Evolutionary conservation across 2,329 filamentous ascomycete species (phyloP).

Genomic region (Purpureocillium lavendulum): DNA sequence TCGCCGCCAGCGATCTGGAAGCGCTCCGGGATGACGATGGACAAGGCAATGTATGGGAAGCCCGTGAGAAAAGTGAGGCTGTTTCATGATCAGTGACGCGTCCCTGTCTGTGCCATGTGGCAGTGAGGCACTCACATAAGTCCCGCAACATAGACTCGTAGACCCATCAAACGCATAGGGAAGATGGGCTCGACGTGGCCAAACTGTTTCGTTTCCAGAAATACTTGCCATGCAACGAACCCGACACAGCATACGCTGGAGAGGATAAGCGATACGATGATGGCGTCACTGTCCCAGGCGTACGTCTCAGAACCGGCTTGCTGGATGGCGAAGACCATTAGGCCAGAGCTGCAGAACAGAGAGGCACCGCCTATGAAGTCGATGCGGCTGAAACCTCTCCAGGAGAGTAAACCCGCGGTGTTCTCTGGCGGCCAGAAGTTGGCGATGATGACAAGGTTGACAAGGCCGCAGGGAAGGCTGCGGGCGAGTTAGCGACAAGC

Average conservation of each 20-base stretch:
- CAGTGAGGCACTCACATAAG: conserved; percentile 32
- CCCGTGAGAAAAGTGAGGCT: conserved; percentile 50
- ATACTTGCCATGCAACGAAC: conserved; percentile 43
- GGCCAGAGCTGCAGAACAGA: conserved; percentile 41
- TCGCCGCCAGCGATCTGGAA: conserved; percentile 52
- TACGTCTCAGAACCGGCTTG: conserved; percentile 45
- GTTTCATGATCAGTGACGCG: neutral
- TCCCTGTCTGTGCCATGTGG: no score
- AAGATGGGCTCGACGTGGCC: conserved; percentile 45
- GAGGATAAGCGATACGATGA: conserved; percentile 38
- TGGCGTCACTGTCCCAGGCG: conserved; percentile 42
- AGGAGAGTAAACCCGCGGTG: conserved; percentile 25
- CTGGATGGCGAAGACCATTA: conserved; percentile 48
- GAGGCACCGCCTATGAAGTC: conserved; percentile 44
- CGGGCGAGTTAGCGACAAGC: no score
- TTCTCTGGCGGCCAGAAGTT: conserved; percentile 34
- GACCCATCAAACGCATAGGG: conserved; percentile 37
- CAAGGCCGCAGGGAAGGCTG: conserved; percentile 40
- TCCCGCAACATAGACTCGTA: conserved; percentile 41
- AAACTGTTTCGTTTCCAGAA: conserved; percentile 27
- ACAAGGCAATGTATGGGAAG: conserved; percentile 49
- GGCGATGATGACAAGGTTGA: conserved; percentile 38
- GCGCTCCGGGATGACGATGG: conserved; percentile 49
- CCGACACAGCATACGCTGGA: conserved; percentile 37
- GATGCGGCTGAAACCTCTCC: conserved; percentile 35